A percentile compares a stretch with the other conserved stretches of the same genome.
Conservation (phyloP, 1,284 basidiomycete genomes). For the Boletus calvinii region DNA sequence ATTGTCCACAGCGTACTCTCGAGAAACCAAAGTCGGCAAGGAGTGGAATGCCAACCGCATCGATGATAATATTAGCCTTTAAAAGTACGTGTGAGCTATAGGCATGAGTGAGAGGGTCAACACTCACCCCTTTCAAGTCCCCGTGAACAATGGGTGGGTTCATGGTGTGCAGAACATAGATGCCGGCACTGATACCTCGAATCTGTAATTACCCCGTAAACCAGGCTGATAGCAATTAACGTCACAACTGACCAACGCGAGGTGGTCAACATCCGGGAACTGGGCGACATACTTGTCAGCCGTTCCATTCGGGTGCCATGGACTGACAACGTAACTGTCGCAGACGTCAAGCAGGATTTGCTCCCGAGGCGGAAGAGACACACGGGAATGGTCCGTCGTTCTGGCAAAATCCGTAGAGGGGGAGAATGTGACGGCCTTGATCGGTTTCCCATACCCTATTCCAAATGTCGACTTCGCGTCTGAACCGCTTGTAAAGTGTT, state of each 20-base stretch:
- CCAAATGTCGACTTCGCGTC: slow-evolving; percentile 55
- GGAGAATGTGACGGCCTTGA: slow-evolving; percentile 49
- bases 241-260: slow-evolving; percentile 37
- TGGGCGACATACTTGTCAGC: slow-evolving; percentile 46
- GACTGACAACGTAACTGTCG: slow-evolving; percentile 52
- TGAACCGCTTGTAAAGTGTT: slow-evolving; percentile 42
- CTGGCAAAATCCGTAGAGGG: slow-evolving; percentile 55
- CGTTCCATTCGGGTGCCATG: slow-evolving; percentile 55
- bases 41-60: slow-evolving; percentile 45
- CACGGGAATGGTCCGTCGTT: slow-evolving; percentile 54
- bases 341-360: not conserved
- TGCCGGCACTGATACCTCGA: slow-evolving; percentile 44
- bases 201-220: slow-evolving; percentile 35
- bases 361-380: slow-evolving; percentile 11
- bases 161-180: slow-evolving; percentile 50
- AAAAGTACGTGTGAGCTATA: slow-evolving; percentile 8
- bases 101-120: not conserved
- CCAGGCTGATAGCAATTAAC: not conserved
- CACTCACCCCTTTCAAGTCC: slow-evolving; percentile 49
- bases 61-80: slow-evolving; percentile 54
- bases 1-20: slow-evolving; percentile 34
- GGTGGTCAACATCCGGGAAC: slow-evolving; percentile 40
- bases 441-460: slow-evolving; percentile 52
- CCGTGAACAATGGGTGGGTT: slow-evolving; percentile 52
- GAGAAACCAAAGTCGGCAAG: slow-evolving; percentile 61